phyloP scores from a whole-genome alignment of 192 early-diverging fungal species.

The Coemansia aciculifera region DNA sequence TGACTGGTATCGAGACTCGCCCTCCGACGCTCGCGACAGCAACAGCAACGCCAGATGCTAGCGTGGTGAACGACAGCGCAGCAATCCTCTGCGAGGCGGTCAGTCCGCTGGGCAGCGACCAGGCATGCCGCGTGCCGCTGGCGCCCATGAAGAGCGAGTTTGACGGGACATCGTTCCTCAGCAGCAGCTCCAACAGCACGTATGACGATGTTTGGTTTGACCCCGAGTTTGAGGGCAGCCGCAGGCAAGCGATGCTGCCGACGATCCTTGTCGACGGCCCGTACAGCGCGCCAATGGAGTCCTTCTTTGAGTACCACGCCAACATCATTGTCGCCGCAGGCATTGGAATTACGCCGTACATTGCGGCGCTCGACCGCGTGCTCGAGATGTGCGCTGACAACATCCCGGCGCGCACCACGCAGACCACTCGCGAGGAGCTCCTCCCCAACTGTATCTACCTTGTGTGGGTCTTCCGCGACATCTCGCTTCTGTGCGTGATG shows the following conservation, averaged over 20 bases:
- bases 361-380: conserved; percentile 46
- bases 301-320: conserved; percentile 74
- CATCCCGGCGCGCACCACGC: conserved; percentile 43
- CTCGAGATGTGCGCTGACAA: conserved; percentile 37
- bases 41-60: background rate
- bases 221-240: conserved; percentile 13
- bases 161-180: conserved; percentile 31
- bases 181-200: conserved; percentile 36
- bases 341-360: conserved; percentile 80
- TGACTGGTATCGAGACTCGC: background rate
- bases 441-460: conserved; percentile 47
- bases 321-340: conserved; percentile 75
- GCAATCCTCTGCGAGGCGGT: conserved; percentile 6
- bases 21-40: background rate
- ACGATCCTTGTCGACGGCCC: conserved; percentile 74
- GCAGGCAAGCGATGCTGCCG: conserved; percentile 52
- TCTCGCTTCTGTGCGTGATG: conserved; percentile 36
- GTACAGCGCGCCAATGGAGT: conserved; percentile 72
- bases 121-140: conserved; percentile 25
- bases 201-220: conserved; percentile 47
- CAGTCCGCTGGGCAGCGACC: conserved; percentile 33
- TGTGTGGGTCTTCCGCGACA: conserved; percentile 52
- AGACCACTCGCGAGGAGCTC: conserved; percentile 40
- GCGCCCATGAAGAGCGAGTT: conserved; percentile 40
- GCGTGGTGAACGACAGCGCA: background rate